These are phyloP conservation scores for Quercus phellos DNA, from an alignment of 331 rosid genomes.

Conservation along the genomic window DNA sequence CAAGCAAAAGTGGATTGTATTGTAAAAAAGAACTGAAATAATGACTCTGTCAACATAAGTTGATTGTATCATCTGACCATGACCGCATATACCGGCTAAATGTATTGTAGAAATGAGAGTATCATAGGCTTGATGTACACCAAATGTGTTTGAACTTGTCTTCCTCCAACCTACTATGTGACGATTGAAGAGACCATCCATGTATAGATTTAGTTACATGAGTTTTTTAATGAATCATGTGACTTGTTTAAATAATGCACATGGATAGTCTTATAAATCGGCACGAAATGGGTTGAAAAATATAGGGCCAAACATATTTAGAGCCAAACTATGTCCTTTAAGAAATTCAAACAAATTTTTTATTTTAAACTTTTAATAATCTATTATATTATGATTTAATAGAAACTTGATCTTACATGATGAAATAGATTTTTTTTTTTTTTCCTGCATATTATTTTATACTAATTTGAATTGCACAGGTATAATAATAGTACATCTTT, in stretches of 20 bases:
- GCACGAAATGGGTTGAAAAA: no score
- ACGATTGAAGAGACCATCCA: accelerated
- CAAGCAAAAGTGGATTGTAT: not conserved
- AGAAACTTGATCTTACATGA: no score
- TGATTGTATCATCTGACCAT: no score
- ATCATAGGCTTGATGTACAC: no score
- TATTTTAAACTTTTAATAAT: no score
- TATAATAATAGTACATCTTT: not conserved
- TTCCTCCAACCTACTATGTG: accelerated
- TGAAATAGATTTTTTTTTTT: no score
- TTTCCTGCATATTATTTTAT: no score
- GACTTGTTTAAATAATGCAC: no score
- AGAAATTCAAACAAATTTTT: no score
- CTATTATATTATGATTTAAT: no score
- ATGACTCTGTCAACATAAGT: not conserved
- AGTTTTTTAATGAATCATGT: accelerated
- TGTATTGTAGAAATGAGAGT: not conserved
- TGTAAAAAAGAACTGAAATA: not conserved
- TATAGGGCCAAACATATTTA: accelerated
- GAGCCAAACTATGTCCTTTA: accelerated
- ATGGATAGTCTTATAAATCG: no score
- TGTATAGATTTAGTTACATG: accelerated
- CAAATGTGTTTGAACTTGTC: accelerated
- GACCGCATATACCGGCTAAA: not conserved
- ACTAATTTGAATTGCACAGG: not conserved